Base-by-base conservation (phyloP, 164 flowering plant species). In the Sextonia rubra region DNA sequence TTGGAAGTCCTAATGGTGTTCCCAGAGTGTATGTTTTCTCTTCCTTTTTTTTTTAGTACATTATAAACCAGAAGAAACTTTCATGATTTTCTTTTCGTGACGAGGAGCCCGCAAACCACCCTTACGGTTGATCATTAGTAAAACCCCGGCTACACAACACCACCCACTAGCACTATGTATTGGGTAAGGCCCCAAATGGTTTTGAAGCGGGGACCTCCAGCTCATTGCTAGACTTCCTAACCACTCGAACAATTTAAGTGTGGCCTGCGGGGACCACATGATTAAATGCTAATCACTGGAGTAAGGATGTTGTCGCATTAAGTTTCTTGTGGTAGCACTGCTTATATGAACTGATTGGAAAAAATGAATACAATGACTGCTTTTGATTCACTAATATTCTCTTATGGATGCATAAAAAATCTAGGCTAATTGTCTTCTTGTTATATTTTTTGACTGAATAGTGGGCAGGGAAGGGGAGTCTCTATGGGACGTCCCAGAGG, bases 1-100 rank as follows among this genome's bases (percentile, higher is more conserved):
- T 84, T 83, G 89, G 84, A 73, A 89, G 76, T 80, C 75, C 86
- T 8, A 83, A 79, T 81, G 86, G 85, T 25, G 74, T 63, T 74
- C 82, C 85, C 4, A 80, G 89, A 81, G 78, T 91, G 93, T 88
- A 78, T 27, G 47, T 64, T 12, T 17, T 27, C 26, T 27, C 17
- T 26, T 15, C 47, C 26, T 15, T 7, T 8, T 12, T 12, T 12
- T 23, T 24, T 24, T 24, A 12, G 44, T 27, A 9, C 47, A 1
- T 11, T 24, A 3, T 22, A 20, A 61, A 37, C 44, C 44, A 37
- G 44, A 1, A 37, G 44, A 37, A 7, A 37, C 44, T 37, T 8
- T 37, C 11, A 37, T 37, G 8, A 37, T 37, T 37, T n/a, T n/a
- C n/a, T n/a, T n/a, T n/a, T n/a, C n/a, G n/a, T n/a, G n/a, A n/a